phyloP scores from a whole-genome alignment of 169 alveolate species.

The Perkinsus olseni region DNA sequence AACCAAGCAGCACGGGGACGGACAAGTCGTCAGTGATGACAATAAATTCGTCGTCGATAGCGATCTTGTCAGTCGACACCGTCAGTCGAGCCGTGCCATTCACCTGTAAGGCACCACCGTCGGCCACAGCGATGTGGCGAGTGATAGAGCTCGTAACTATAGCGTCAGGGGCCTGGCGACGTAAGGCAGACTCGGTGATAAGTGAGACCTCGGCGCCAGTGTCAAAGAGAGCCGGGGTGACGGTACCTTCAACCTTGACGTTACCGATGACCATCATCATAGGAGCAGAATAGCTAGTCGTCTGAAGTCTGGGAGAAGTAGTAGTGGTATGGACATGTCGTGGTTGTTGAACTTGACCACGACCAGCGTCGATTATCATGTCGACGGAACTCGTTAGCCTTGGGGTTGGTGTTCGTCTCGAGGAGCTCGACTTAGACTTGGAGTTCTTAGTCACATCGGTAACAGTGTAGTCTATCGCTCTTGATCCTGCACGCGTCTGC shows the following conservation, averaged over 20 bases:
- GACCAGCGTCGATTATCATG: background rate
- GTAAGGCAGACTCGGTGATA: background rate
- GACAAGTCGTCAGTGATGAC: no score
- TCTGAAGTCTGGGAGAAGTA: background rate
- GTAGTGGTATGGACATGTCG: background rate
- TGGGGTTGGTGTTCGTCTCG: background rate
- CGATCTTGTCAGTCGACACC: no score
- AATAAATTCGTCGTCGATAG: no score
- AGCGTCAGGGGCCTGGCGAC: no score
- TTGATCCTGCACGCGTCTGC: background rate
- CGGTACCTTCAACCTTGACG: background rate
- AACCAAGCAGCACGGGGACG: no score
- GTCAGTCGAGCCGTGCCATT: no score
- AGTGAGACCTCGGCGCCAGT: background rate
- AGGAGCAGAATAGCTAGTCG: background rate
- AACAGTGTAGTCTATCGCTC: background rate
- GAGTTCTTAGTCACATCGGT: background rate
- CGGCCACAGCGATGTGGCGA: no score
- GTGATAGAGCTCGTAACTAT: no score
- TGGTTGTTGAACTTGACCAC: background rate
- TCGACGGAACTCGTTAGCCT: background rate
- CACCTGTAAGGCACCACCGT: no score
- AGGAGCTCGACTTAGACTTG: background rate
- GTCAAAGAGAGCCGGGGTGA: background rate
- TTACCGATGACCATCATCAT: background rate